Base-by-base conservation (phyloP, 768 basidiomycete genomes). In the Naganishia kalamii region DNA sequence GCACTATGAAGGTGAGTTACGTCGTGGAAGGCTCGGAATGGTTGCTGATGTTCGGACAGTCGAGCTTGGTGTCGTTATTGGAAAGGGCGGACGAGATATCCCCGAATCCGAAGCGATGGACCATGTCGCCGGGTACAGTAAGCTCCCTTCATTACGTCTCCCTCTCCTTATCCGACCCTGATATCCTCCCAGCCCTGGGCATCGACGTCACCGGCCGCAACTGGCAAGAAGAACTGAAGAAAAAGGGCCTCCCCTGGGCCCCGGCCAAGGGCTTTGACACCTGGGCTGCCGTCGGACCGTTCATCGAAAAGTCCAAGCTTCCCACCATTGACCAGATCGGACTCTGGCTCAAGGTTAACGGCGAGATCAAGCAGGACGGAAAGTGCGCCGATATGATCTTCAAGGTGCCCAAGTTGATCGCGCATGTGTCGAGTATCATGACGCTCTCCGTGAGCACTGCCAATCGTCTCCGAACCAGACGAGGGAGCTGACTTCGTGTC, bases 141-240 rank as follows among this genome's bases (percentile, higher is more conserved):
- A 54, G 79, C 71, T 43, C 19, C 5, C 30, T n/a, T 6, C 25
- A 8, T 46, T 27, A 17, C 21, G 21, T 3, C 29, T 40, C 19
- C 37, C 40, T 27, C 52, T 59, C 21, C 27, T 21, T 15, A 52
- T 54, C 17, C 30, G 13, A 19, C 21, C 30, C n/a, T 3, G 32
- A 27, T 2, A 17, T 37, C 60, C n/a, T 67, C 8, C 62, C 63
- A 96, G 92, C 92, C 51, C 81, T 98, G 67, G 91, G 91, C 3
- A 88, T 97, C 61, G 94, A 98, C 75, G 89, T 97, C 87, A 98
- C 96, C 0, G 96, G 88, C 7, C 85, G 96, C 15, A 98, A 98
- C 79, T 80, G 97, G 74, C 96, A 99, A 77, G 89, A 96, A 62
- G 86, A 85, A 51, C 90, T 90, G 52, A 94, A 94, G 81, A 89